Evolutionary conservation across 495 filamentous ascomycete genomes (phyloP).

Genomic region (Sordaria brevicollis): DNA sequence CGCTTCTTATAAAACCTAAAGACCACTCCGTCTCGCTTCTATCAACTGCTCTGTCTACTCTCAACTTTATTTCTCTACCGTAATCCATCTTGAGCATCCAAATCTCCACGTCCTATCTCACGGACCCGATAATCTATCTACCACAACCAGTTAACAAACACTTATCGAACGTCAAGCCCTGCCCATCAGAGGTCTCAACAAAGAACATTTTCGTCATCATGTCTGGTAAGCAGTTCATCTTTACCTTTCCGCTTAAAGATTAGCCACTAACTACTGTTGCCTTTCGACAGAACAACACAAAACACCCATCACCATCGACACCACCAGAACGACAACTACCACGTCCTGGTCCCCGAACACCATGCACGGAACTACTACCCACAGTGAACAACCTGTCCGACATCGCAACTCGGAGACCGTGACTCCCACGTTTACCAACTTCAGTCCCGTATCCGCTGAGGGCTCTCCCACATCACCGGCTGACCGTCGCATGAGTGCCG

Average conservation of each 20-base stretch:
- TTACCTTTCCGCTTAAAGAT: no score
- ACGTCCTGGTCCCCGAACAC: background rate
- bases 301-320: background rate
- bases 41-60: background rate
- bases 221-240: background rate
- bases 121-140: background rate
- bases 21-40: background rate
- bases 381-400: background rate
- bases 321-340: background rate
- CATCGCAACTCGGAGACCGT: background rate
- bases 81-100: background rate
- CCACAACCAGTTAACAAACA: background rate
- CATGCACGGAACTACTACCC: background rate
- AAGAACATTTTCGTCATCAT: background rate
- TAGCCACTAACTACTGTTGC: no score
- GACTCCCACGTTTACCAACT: background rate
- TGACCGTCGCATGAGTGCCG: conserved; percentile 18
- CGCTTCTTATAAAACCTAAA: background rate
- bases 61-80: background rate
- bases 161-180: background rate
- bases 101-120: background rate
- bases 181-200: background rate
- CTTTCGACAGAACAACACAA: background rate
- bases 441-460: background rate
- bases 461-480: background rate